Conservation (phyloP, 371 early-diverging fungal genomes). For the Choanephora cucurbitarum region DNA sequence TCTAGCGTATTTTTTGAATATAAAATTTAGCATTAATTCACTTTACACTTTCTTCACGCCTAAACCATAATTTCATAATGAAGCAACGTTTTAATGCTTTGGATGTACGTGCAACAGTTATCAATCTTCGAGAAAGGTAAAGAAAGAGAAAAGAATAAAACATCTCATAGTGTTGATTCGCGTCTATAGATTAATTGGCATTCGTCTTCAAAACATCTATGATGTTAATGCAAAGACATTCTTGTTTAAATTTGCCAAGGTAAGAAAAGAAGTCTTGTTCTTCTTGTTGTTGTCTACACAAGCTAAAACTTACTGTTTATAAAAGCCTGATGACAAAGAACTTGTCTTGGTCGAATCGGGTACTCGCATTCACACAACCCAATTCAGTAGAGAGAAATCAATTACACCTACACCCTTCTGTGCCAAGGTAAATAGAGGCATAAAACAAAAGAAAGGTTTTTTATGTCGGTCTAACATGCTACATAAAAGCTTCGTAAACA, state of each 20-base stretch:
- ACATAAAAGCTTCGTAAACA: constrained; percentile 85
- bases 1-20: no score
- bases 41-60: background rate
- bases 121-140: constrained; percentile 68
- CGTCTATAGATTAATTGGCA: constrained; percentile 63
- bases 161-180: background rate
- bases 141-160: no score
- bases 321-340: constrained; percentile 84
- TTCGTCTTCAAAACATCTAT: constrained; percentile 94
- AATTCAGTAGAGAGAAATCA: constrained; percentile 85
- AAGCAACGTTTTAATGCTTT: constrained; percentile 85
- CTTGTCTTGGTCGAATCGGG: constrained; percentile 93
- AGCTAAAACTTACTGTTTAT: no score
- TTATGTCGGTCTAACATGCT: no score
- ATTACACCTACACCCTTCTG: constrained; percentile 86
- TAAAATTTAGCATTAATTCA: no score
- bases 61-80: constrained; percentile 30
- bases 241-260: constrained; percentile 91
- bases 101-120: constrained; percentile 85
- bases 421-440: constrained; percentile 62
- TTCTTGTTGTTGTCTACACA: background rate
- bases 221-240: constrained; percentile 92
- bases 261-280: constrained; percentile 10
- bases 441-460: background rate
- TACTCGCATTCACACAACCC: constrained; percentile 90